A percentile compares a stretch with the other conserved stretches of the same genome.
phyloP scores from a whole-genome alignment of 2,329 filamentous ascomycete genomes.

The Pleurostoma richardsiae region DNA sequence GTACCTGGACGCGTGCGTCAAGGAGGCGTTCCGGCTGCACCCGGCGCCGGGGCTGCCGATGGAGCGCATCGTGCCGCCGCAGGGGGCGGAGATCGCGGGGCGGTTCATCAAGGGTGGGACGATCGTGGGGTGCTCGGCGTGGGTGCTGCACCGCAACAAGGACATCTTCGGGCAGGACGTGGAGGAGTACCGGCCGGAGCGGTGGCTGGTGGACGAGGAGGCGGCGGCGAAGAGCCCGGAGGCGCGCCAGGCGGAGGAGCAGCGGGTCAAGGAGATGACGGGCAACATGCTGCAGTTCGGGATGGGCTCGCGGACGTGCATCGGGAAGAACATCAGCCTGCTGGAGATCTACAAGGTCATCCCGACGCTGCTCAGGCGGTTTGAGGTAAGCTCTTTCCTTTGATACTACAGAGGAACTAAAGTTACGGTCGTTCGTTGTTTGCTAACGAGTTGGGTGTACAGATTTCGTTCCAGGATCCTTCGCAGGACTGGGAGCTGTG shows the following conservation, averaged over 20 bases:
- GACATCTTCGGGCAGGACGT: constrained; percentile 66
- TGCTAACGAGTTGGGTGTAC: neutral
- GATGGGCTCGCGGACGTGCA: constrained; percentile 65
- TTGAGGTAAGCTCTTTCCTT: constrained; percentile 49
- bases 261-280: constrained; percentile 60
- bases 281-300: constrained; percentile 70
- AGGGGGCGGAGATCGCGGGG: constrained; percentile 60
- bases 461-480: constrained; percentile 52
- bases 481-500: constrained; percentile 51
- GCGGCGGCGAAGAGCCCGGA: constrained; percentile 71
- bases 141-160: constrained; percentile 65
- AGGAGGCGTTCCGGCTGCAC: constrained; percentile 12
- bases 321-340: constrained; percentile 61
- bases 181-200: constrained; percentile 62
- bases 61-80: constrained; percentile 65
- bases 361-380: constrained; percentile 56
- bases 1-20: constrained; percentile 61
- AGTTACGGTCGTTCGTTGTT: no score
- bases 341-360: constrained; percentile 61
- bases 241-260: constrained; percentile 49
- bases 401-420: constrained; percentile 14
- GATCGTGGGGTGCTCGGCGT: constrained; percentile 69
- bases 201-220: constrained; percentile 50
- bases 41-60: constrained; percentile 69
- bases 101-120: constrained; percentile 62